Conservation (phyloP, 768 basidiomycete species). For the Pleurotus ostreatus region DNA sequence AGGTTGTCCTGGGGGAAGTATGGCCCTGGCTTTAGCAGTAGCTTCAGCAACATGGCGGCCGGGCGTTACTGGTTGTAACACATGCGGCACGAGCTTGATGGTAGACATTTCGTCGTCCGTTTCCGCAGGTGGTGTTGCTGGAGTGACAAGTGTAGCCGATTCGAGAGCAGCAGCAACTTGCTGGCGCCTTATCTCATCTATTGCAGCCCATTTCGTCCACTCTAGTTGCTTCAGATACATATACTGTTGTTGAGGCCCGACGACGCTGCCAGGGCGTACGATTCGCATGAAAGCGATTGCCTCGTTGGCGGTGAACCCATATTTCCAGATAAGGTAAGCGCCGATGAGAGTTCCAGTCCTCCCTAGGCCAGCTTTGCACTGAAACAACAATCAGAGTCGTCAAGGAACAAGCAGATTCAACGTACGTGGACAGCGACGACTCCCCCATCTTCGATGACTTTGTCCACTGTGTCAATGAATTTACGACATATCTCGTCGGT, state of each 20-base stretch:
- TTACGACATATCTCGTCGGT: conserved; percentile 91
- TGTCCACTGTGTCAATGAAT: conserved; percentile 85
- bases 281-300: conserved; percentile 99
- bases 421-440: conserved; percentile 86
- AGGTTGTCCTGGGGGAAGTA: conserved; percentile 78
- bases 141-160: conserved; percentile 52
- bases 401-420: conserved; percentile 15
- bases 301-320: conserved; percentile 93
- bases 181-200: conserved; percentile 66
- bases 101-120: conserved; percentile 51
- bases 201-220: conserved; percentile 91
- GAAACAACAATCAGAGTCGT: conserved; percentile 12
- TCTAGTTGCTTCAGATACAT: conserved; percentile 93
- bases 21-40: conserved; percentile 64
- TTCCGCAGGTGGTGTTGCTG: conserved; percentile 80
- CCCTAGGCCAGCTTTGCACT: conserved; percentile 97
- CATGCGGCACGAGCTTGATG: conserved; percentile 18
- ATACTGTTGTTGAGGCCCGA: conserved; percentile 91
- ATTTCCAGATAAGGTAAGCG: conserved; percentile 98
- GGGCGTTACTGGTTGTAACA: conserved; percentile 75
- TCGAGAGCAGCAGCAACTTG: conserved; percentile 34
- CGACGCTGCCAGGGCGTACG: conserved; percentile 89
- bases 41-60: conserved; percentile 71
- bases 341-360: conserved; percentile 96
- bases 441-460: conserved; percentile 70